Base-by-base conservation (phyloP, 2,329 filamentous ascomycete genomes). In the Chrysosphaeria jannelii region DNA sequence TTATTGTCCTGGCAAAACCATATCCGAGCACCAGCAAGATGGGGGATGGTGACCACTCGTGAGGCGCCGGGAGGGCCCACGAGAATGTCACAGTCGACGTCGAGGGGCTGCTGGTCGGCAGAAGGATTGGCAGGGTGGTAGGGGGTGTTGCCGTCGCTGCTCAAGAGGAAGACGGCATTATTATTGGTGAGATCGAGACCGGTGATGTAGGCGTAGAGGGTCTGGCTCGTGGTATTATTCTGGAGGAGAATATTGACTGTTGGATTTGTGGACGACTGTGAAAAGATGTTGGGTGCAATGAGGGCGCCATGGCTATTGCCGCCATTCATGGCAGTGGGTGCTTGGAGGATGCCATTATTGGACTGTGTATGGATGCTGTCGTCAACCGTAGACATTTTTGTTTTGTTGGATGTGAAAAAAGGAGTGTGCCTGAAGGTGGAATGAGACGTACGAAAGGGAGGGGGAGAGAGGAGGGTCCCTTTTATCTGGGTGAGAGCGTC, bases 151-250 rank as follows among this genome's bases (percentile, higher is more conserved):
- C 70, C 70, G 35, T 78, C 68, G 9, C 64, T 45, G 33, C 57
- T 47, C 13, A 78, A 47, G 20, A 78, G 47, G 28, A 66, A 53
- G 11, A 65, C 48, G 9, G 49, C 49, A 33, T 60, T 57, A 37
- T 55, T 51, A 10, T 57, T 55, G 36, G 62, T 52, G 21, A 66
- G 36, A 15, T 62, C 59, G 10, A 51, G 48, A 11, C 71, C 71
- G 2, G 65, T 78, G 35, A 85, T 55, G 39, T 72, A 69, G 11
- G 63, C 69, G 34, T 59, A 75, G 20, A 63, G 55, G 16, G 43
- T 53, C 24, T 47, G 43, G 2, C 65, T 64, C 14, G 44, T 44
- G 2, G 66, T 69, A 33, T 58, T 57, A 44, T 78, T 78, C 33
- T 55, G 47, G 11, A 78, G 42, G 8, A 56, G 52, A 28, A 76